Percentiles rank a stretch among this genome's conserved stretches.
Evolutionary conservation across 805 yeast species (phyloP).

Genomic region (Ogataea ganodermae): DNA sequence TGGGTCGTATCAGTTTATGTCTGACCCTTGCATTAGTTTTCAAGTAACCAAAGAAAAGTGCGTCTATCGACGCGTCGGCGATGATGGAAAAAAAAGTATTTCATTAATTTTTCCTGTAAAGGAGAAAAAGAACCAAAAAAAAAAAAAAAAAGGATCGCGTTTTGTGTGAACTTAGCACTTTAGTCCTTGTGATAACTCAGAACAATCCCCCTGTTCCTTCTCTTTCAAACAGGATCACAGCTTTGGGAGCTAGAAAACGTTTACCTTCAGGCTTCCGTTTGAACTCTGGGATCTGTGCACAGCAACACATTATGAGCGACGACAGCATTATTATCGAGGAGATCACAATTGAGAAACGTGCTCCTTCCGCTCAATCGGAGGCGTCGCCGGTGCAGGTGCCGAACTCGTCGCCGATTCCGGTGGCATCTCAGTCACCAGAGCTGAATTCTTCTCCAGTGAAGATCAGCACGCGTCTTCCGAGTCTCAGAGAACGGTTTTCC

Average conservation of each 20-base stretch:
- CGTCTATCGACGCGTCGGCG: slow-evolving; percentile 15
- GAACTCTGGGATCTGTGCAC: too few relatives aligned
- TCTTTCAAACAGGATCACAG: too few relatives aligned
- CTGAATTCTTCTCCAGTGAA: slow-evolving; percentile 28
- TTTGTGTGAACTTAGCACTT: slow-evolving; percentile 2
- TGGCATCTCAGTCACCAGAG: slow-evolving; percentile 12
- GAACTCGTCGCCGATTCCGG: slow-evolving; percentile 45
- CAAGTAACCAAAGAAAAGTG: not conserved
- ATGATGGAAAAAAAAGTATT: not conserved
- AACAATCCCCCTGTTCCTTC: too few relatives aligned
- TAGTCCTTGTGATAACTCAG: too few relatives aligned
- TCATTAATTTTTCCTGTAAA: not conserved
- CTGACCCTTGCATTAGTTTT: too few relatives aligned
- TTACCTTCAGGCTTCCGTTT: too few relatives aligned
- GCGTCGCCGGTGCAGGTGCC: slow-evolving; percentile 48
- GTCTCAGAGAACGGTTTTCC: slow-evolving; percentile 45
- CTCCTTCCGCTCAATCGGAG: slow-evolving; percentile 5
- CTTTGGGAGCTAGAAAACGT: too few relatives aligned
- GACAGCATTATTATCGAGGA: slow-evolving; percentile 19
- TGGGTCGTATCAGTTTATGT: not conserved
- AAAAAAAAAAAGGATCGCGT: slow-evolving; percentile 1
- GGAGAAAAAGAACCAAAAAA: not conserved
- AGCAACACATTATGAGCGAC: slow-evolving; percentile 21
- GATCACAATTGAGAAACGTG: slow-evolving; percentile 6
- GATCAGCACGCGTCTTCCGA: slow-evolving; percentile 30